A percentile compares a stretch with the other conserved stretches of the same genome.
phyloP scores from a whole-genome alignment of 345 rosid genomes.

The Melaleuca alternifolia region DNA sequence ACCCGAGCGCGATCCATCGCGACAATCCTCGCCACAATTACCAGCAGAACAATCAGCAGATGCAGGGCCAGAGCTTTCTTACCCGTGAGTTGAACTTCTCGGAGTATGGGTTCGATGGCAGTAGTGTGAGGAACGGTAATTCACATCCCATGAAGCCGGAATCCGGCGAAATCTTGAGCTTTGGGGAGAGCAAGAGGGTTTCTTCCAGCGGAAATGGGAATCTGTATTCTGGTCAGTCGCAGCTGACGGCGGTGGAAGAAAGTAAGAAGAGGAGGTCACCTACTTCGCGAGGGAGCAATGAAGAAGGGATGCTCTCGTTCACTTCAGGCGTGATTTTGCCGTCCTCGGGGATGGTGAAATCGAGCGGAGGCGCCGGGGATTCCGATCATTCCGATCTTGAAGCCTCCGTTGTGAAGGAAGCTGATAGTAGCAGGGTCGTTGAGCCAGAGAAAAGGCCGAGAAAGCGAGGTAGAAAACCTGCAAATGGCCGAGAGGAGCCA shows the following conservation, averaged over 20 bases:
- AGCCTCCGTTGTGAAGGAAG: slow-evolving; percentile 71
- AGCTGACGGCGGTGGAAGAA: slow-evolving; percentile 35
- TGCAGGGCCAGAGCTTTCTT: slow-evolving; percentile 28
- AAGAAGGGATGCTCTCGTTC: slow-evolving; percentile 80
- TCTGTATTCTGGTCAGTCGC: slow-evolving; percentile 40
- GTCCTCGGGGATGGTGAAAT: slow-evolving; percentile 43
- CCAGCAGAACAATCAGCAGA: slow-evolving; percentile 15
- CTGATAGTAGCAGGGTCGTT: slow-evolving; percentile 44
- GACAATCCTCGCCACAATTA: slow-evolving; percentile 3
- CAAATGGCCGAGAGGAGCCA: slow-evolving; percentile 94
- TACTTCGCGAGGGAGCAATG: slow-evolving; percentile 54
- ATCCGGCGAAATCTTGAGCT: slow-evolving; percentile 66
- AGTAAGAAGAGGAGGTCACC: slow-evolving; percentile 61
- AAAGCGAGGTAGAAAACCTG: slow-evolving; percentile 93
- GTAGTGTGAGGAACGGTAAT: slow-evolving; percentile 31
- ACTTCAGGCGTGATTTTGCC: slow-evolving; percentile 57
- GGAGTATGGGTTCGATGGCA: slow-evolving; percentile 35
- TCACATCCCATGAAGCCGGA: slow-evolving; percentile 53
- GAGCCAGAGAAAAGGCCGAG: slow-evolving; percentile 81
- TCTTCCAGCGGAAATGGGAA: slow-evolving; percentile 28
- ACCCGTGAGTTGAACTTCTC: slow-evolving; percentile 66
- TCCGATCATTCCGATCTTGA: slow-evolving; percentile 94
- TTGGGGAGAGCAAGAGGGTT: slow-evolving; percentile 65
- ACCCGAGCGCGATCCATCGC: slow-evolving; percentile 12
- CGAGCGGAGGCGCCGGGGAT: slow-evolving; percentile 49